Evolutionary conservation across 805 yeast genomes (phyloP), one percentile per base, ranked within the genome.

Genomic region (Starmerella scarabaei): DNA sequence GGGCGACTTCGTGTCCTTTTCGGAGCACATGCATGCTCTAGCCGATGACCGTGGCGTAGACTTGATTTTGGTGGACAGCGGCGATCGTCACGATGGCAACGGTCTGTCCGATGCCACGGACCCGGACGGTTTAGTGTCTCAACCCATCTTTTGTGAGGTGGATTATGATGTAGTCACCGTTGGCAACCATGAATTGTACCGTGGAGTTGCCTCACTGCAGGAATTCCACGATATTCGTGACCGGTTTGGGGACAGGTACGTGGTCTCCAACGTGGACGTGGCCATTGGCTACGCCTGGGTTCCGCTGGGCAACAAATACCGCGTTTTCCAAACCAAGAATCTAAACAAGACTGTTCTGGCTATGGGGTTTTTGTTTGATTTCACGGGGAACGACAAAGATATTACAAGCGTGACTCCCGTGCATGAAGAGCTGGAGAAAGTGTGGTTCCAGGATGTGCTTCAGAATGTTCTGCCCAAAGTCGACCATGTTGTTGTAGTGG

Each of bases 1-100:
- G 94, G 96, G 95, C n/a, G 93, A 86, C 54, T 83, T 80, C 43
- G 57, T 80, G 2, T 75, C 86, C 0, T 85, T 86, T 52, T 60
- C 72, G 1, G 47, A 57, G 8, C 72, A 68, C 40, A 57, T 85
- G 50, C 65, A 63, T 26, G 47, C 53, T 0, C 44, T 51, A n/a
- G 76, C 81, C 0, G 62, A 56, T 18, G 43, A 55, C 21, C 24
- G 62, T 8, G 67, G 67, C 2, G 71, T 65, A 19, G 96, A 86
- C 54, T 58, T 86, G 18, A 47, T 86, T 3, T 46, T 83, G 3
- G 68, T 86, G 1, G 96, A 86, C 55, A 74, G 91, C 0, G 96
- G 96, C 6, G 96, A 86, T 60, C 75, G 82, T 48, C 93, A 81
- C 51, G 96, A 86, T 60, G 96, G 96, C 3, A 86, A 84, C 56